Evolutionary conservation across 768 basidiomycete genomes (phyloP), one percentile per base, ranked within the genome.

Genomic region (Panaeolus cyanescens): DNA sequence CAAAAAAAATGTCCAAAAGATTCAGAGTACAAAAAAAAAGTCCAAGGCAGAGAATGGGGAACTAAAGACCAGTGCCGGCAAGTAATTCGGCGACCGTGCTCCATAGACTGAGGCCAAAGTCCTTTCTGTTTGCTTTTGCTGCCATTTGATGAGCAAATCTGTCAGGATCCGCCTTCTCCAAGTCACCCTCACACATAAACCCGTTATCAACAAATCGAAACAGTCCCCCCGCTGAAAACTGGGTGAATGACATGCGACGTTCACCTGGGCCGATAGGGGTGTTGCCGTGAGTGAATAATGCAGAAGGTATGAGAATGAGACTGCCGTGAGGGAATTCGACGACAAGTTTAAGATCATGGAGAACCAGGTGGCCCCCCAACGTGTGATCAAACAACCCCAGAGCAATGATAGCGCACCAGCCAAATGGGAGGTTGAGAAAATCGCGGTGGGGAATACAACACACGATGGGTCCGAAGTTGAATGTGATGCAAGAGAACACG

Each of bases 161-260:
- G 7, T 39, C 12, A 3, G 37, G 37, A 17, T 39, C 37, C 7
- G 7, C 19, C 13, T 6, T 7, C 17, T 17, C 19, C 9, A 39
- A 39, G 17, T 58, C 36, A 45, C 58, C 64, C 20, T 50, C 59
- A 0, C 58, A 62, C 20, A 53, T 34, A 37, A 45, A 50, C 10
- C 54, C 31, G 37, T 58, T 40, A n/a, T 58, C 57, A 15, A 58
- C 17, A 12, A 17, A 58, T 17, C 57, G 40, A 45, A 58, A 58
- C 15, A 58, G 13, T 15, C 20, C 20, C 4, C 57, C 57, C 9
- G 20, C 37, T 4, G 39, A 40, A 30, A 40, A 58, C 30, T 58
- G 57, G 9, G 57, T 58, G 8, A 58, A 20, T 5, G 57, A 58
- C 20, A 39, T 31, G 17, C 57, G 17, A 8, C 28, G 20, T 12